Percentiles rank a stretch among this genome's conserved stretches.
Evolutionary conservation across 78 protist species (phyloP).

Genomic region (Dictyostelium brefeldianum): DNA sequence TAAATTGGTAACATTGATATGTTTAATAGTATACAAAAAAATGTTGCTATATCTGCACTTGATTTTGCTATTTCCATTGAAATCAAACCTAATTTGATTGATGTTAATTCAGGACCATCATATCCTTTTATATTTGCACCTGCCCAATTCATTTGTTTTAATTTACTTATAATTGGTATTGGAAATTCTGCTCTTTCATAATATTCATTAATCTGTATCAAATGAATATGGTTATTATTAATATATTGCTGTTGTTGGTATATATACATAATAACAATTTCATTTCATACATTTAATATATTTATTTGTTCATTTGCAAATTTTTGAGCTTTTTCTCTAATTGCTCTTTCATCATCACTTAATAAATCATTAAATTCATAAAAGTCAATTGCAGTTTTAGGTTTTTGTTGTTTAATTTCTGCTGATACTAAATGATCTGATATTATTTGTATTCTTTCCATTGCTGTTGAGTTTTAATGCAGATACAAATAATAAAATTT

Average conservation of each 20-base stretch:
- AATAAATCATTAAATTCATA: constrained; percentile 23
- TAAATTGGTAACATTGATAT: constrained; percentile 94
- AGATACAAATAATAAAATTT: no score
- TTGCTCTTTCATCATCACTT: background rate
- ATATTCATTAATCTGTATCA: constrained; percentile 40
- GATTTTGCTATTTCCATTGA: constrained; percentile 40
- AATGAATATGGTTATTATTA: background rate
- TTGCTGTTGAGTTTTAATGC: background rate
- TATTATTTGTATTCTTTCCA: constrained; percentile 32
- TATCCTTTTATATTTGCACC: constrained; percentile 64
- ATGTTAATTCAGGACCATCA: constrained; percentile 43
- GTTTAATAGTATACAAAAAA: constrained; percentile 31
- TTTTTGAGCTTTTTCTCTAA: constrained; percentile 36
- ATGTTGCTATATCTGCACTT: constrained; percentile 45
- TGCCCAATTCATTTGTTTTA: constrained; percentile 49
- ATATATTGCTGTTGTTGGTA: background rate
- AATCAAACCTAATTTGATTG: constrained; percentile 31
- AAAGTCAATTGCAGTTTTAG: constrained; percentile 4
- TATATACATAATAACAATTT: no score
- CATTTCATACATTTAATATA: constrained; percentile 9
- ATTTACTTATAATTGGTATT: background rate
- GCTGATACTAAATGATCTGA: constrained; percentile 17
- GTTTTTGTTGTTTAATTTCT: background rate
- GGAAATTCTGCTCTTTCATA: constrained; percentile 84
- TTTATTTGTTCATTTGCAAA: constrained; percentile 32